phyloP scores from a whole-genome alignment of 2,329 filamentous ascomycete species.

The Dactylellina sp. region DNA sequence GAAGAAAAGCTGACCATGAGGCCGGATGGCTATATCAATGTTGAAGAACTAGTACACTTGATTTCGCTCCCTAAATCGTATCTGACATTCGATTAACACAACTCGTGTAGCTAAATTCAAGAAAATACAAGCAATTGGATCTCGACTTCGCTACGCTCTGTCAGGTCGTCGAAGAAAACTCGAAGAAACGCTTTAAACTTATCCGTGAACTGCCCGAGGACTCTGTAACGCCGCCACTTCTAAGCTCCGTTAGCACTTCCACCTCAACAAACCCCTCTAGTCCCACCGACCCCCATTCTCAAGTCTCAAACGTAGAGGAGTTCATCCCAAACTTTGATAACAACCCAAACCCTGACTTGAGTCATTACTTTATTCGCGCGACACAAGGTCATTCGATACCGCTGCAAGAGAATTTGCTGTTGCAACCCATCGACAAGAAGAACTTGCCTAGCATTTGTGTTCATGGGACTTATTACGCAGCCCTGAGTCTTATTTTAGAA shows the following conservation, averaged over 20 bases:
- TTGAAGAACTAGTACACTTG: constrained; percentile 68
- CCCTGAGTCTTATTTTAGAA: constrained; percentile 80
- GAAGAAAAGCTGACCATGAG: constrained; percentile 72
- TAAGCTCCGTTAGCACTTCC: constrained; percentile 58
- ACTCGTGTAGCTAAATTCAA: constrained; percentile 68
- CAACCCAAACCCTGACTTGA: constrained; percentile 65
- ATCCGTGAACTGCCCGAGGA: constrained; percentile 67
- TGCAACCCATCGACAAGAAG: constrained; percentile 72
- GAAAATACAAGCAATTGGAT: constrained; percentile 74
- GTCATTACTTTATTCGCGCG: constrained; percentile 86
- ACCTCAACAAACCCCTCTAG: constrained; percentile 56
- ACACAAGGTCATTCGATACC: constrained; percentile 94
- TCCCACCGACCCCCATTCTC: constrained; percentile 60
- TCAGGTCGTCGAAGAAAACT: constrained; percentile 76
- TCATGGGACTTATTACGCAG: constrained; percentile 87
- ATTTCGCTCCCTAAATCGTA: constrained; percentile 9
- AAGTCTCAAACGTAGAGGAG: constrained; percentile 63
- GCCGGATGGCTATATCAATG: constrained; percentile 71
- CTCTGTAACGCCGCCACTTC: constrained; percentile 59
- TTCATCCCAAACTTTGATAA: constrained; percentile 62
- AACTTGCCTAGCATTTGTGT: constrained; percentile 75
- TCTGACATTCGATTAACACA: not conserved
- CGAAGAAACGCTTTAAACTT: constrained; percentile 91
- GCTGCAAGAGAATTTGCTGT: constrained; percentile 75
- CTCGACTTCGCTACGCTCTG: constrained; percentile 81